Evolutionary conservation across 768 basidiomycete genomes (phyloP).

Genomic region (Boletus rubroflammeus): DNA sequence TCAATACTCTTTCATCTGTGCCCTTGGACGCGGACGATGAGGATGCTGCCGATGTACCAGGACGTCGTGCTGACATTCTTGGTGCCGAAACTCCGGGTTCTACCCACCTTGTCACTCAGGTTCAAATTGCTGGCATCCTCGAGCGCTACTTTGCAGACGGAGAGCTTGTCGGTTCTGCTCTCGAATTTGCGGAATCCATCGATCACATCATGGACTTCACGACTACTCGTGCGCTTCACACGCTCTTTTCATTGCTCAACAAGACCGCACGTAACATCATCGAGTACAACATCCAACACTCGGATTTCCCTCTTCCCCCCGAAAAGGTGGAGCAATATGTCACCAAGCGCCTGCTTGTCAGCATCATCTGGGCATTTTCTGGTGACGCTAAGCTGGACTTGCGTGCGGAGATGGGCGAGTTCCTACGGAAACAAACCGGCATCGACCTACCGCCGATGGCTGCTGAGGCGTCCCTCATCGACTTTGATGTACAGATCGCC

Average conservation of each 20-base stretch:
- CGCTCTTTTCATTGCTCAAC: slow-evolving; percentile 95
- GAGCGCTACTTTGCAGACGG: slow-evolving; percentile 80
- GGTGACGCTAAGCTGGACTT: slow-evolving; percentile 92
- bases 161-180: slow-evolving; percentile 76
- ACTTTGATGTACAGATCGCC: slow-evolving; percentile 88
- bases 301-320: slow-evolving; percentile 84
- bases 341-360: slow-evolving; percentile 83
- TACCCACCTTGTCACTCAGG: slow-evolving; percentile 69
- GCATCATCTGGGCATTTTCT: slow-evolving; percentile 96
- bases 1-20: slow-evolving; percentile 67
- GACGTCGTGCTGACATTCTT: slow-evolving; percentile 53
- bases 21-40: slow-evolving; percentile 91
- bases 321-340: slow-evolving; percentile 92
- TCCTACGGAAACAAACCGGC: slow-evolving; percentile 77
- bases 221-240: slow-evolving; percentile 83
- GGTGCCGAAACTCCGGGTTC: slow-evolving; percentile 48
- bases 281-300: slow-evolving; percentile 92
- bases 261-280: slow-evolving; percentile 91
- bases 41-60: slow-evolving; percentile 55
- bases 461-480: slow-evolving; percentile 82
- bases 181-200: slow-evolving; percentile 76
- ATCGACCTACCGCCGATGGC: slow-evolving; percentile 81
- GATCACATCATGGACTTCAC: slow-evolving; percentile 99
- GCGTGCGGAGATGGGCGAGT: slow-evolving; percentile 86
- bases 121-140: slow-evolving; percentile 67